Evolutionary conservation across 2,329 filamentous ascomycete species (phyloP).

Genomic region (Exophiala bonariae): DNA sequence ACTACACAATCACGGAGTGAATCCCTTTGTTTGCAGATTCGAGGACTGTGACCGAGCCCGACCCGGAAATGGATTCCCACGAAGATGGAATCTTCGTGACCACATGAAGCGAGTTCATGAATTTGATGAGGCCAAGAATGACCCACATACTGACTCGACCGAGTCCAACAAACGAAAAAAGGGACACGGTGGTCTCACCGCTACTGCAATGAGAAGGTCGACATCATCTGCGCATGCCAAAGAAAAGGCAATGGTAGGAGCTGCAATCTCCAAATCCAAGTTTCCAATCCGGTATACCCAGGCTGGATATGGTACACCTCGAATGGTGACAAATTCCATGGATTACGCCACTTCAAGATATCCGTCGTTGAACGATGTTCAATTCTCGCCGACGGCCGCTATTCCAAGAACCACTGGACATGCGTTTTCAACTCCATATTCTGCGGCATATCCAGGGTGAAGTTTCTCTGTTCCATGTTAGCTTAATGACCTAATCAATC

Average conservation of each 20-base stretch:
- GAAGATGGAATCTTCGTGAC: constrained; percentile 93
- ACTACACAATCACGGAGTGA: constrained; percentile 90
- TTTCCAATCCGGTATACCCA: constrained; percentile 11
- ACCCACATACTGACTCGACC: constrained; percentile 19
- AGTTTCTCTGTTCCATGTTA: constrained; percentile 5
- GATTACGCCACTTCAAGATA: constrained; percentile 16
- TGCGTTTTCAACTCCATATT: constrained; percentile 9
- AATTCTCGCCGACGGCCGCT: constrained; percentile 10
- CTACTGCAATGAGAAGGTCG: constrained; percentile 28
- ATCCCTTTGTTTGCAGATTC: constrained; percentile 87
- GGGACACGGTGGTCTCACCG: constrained; percentile 15
- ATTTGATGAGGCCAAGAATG: constrained; percentile 38
- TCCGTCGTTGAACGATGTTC: constrained; percentile 17
- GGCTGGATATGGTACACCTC: constrained; percentile 14
- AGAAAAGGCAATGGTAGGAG: constrained; percentile 16
- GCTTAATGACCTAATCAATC: constrained; percentile 9
- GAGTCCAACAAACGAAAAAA: constrained; percentile 24
- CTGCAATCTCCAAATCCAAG: constrained; percentile 1
- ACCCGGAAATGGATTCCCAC: constrained; percentile 83
- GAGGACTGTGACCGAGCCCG: constrained; percentile 82
- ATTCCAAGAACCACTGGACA: constrained; percentile 13
- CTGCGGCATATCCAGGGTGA: constrained; percentile 14
- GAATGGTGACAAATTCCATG: constrained; percentile 15
- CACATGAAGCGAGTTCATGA: constrained; percentile 95
- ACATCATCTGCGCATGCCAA: constrained; percentile 25